Evolutionary conservation across 1,139 yeast species (phyloP), one percentile per base, ranked within the genome.

Genomic region (Starmera stellimalicola): DNA sequence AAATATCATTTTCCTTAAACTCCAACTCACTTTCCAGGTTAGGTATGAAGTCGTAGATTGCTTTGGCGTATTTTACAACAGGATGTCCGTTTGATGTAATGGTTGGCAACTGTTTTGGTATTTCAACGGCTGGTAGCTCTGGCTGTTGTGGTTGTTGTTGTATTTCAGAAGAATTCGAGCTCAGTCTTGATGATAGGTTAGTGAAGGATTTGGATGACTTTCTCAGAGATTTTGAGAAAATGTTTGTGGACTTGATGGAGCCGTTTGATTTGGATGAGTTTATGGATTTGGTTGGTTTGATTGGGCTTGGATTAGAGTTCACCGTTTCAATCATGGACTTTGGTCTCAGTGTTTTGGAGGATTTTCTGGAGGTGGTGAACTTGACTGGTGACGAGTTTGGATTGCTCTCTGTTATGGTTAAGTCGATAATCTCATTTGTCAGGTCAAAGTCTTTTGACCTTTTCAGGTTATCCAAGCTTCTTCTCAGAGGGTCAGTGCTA

Each of bases 11-110:
- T 51, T 82, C 81, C 37, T 70, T 68, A 64, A 85, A 84, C 14
- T 68, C 60, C 9, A 84, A 67, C 48, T 85, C 95, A 32, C 83
- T 91, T n/a, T 78, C 79, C 33, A 81, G 78, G 17, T 76, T 79
- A 1, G 94, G 87, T 26, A 70, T 67, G 58, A 81, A 85, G 31
- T 76, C 76, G 49, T 78, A 84, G 39, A 71, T 65, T 0, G 95
- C 94, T 35, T 65, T 69, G 8, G 79, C 76, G 48, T 79, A 77
- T 30, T 67, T 54, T 7, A 78, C 48, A 20, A 74, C 81, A 15
- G 71, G 70, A 33, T 69, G 62, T 8, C 71, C 72, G 30, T 46
- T 71, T 44, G 47, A 57, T 33, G 52, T 71, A 52, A 25, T 65
- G 45, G 40, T 40, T 3, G 70, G 70, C 12, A 62, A 39, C 4